Base-by-base conservation (phyloP, 345 rosid species). In the Salix suchowensis region DNA sequence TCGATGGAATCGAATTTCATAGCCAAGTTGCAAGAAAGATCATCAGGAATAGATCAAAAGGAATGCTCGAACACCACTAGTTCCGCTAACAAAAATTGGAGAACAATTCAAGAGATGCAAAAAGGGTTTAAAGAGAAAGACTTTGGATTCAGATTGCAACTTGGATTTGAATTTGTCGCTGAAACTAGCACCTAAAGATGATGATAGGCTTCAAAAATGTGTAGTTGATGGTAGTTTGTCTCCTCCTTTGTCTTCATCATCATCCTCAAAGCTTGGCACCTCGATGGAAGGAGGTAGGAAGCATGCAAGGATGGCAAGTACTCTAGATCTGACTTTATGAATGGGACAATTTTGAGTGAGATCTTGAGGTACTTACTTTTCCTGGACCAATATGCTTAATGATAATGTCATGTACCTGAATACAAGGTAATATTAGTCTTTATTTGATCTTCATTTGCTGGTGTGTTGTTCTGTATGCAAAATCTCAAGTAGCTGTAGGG, bases 271-370 rank as follows among this genome's bases (percentile, higher is more conserved):
- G 86, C 81, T 52, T 46, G 82, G 68, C 44, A 72, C 77, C 77
- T 79, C 78, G 83, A 79, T 79, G 79, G 81, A 79, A 74, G 76
- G 65, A 79, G 77, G 78, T 71, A 74, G 83, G 65, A 84, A 83
- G 85, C 69, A 44, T 50, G 76, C 76, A 71, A 76, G 83, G 74
- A 75, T 74, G 78, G 83, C 88, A 77, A 90, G 92, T 91, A 85
- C 90, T 80, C 92, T 87, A 76, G 94, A 94, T 88, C 98, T 91
- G 87, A 90, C 97, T 89, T 80, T 91, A 71, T 90, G 97, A 91
- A 90, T 86, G 84, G 58, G 88, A 79, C 79, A 78, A 77, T 89
- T 88, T 87, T 85, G 74, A 89, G 89, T 88, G 90, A 89, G 97
- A 87, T 88, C 87, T 81, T 85, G 90, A 89, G 87, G 90, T 86